phyloP scores from a whole-genome alignment of 192 early-diverging fungal genomes.

The Lobosporangium transversale region DNA sequence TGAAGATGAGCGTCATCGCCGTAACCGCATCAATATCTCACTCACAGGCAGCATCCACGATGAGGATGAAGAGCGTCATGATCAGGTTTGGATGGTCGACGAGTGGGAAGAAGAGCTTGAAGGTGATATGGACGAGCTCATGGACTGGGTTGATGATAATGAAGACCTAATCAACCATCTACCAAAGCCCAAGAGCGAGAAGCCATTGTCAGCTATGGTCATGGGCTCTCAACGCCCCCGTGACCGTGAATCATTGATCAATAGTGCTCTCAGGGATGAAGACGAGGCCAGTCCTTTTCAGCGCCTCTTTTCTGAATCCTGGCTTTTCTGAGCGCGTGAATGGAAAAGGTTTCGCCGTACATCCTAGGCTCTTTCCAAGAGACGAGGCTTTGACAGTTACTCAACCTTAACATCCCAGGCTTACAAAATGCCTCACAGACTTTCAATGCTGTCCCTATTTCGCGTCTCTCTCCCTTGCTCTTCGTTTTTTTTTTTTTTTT shows the following conservation, averaged over 20 bases:
- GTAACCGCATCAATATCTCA: neutral
- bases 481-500: conserved; percentile 1
- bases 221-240: conserved; percentile 20
- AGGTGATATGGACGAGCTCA: conserved; percentile 43
- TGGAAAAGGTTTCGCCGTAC: neutral
- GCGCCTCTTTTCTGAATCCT: conserved; percentile 41
- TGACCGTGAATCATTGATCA: conserved; percentile 25
- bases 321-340: conserved; percentile 38
- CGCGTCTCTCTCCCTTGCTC: no score
- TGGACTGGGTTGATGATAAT: conserved; percentile 46
- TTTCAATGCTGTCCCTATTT: no score
- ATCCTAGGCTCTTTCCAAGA: neutral
- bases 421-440: no score
- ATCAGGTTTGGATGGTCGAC: conserved; percentile 46
- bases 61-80: conserved; percentile 9
- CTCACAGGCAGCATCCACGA: neutral
- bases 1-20: neutral
- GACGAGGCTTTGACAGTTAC: no score
- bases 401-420: no score
- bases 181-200: neutral
- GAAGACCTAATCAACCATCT: neutral
- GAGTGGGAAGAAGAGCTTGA: conserved; percentile 54
- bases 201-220: neutral
- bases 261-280: conserved; percentile 13
- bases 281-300: conserved; percentile 38